Base-by-base conservation (phyloP, 2,329 filamentous ascomycete species). In the Aspergillus sp. region DNA sequence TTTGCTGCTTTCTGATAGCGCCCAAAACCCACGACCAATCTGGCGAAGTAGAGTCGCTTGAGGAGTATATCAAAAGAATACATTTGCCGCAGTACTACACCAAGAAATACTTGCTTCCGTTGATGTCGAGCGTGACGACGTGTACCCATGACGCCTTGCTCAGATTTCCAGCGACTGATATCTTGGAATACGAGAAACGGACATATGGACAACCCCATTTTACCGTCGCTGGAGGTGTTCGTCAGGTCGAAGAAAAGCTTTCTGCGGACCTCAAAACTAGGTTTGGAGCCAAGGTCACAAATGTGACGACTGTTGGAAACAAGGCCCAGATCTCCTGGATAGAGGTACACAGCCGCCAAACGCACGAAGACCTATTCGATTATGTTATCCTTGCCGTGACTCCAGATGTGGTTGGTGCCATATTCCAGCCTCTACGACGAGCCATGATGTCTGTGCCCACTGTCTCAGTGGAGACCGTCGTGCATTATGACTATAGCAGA, bases 321-420 rank as follows among this genome's bases (percentile, higher is more conserved):
- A 36, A 44, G 13, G 51, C 58, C 19, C 51, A 57, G 20, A 43
- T 55, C 41, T 49, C 32, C 7, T 52, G 40, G 32, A 40, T 13
- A 32, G 40, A 46, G 19, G 30, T 26, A 3, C 42, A 54, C 58
- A 20, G 26, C 32, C 16, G 59, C 2, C 58, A 69, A 22, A 10
- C 50, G 50, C 40, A 17, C 14, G 47, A 11, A 22, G 47, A 44
- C 33, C 47, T 30, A 17, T 58, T 56, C 41, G 55, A 59, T 24
- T 44, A 69, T 2, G 78, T 81, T 0, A 67, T 84, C n/a, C 69
- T 84, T 1, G 80, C 79, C 1, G 78, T 84, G 1, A 76, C 81
- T 0, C 82, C 82, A 0, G 75, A 82, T 55, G 74, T 81, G 3
- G 79, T 77, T 0, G 76, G 72, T 4, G 64, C 64, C 5, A 71